These are phyloP conservation scores for Leccinum griseonigrum DNA, from an alignment of 1,284 basidiomycete genomes.

Conservation along the genomic window DNA sequence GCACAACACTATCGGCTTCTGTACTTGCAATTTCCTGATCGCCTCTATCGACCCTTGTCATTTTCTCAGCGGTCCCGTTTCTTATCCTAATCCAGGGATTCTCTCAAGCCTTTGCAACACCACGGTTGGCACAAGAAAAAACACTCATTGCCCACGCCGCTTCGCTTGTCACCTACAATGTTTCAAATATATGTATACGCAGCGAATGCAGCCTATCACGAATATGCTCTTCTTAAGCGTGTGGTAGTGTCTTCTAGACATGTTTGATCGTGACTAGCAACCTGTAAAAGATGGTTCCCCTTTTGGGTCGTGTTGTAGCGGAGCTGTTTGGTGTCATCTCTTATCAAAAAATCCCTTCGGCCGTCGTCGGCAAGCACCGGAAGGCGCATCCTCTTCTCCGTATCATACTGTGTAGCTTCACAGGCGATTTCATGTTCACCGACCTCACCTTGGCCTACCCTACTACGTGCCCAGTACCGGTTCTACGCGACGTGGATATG, in stretches of 20 bases:
- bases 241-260: conserved; percentile 91
- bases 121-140: conserved; percentile 70
- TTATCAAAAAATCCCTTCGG: conserved; percentile 19
- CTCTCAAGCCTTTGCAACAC: conserved; percentile 68
- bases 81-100: conserved; percentile 74
- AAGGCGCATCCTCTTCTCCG: conserved; percentile 46
- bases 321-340: conserved; percentile 27
- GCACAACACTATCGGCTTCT: conserved; percentile 71
- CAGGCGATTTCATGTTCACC: conserved; percentile 77
- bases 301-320: conserved; percentile 59
- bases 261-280: conserved; percentile 87
- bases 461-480: conserved; percentile 57
- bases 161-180: conserved; percentile 76
- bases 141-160: conserved; percentile 68
- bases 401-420: conserved; percentile 57
- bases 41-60: conserved; percentile 86
- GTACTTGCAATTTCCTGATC: conserved; percentile 80
- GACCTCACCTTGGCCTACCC: conserved; percentile 80
- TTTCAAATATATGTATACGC: conserved; percentile 87
- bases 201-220: conserved; percentile 81
- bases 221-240: conserved; percentile 48
- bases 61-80: conserved; percentile 87
- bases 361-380: conserved; percentile 10
- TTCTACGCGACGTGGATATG: conserved; percentile 50
- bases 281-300: conserved; percentile 83